Conservation (phyloP, 345 rosid genomes). For the Hibiscus tridactylites region DNA sequence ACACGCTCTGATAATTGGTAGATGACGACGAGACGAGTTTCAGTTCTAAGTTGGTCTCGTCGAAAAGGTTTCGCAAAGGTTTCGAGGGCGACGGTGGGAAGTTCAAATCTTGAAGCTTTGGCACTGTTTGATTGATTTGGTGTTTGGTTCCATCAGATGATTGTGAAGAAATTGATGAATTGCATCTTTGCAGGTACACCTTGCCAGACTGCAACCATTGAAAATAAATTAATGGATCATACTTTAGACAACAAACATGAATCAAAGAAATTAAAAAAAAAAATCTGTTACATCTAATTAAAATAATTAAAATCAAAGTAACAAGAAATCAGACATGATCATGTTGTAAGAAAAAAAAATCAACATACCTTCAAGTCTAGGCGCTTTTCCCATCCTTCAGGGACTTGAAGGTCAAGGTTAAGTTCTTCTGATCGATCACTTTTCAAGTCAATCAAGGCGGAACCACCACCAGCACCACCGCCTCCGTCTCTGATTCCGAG, state of each 20-base stretch:
- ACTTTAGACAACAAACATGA: neutral
- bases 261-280: no score
- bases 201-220: conserved; percentile 68
- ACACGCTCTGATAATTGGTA: conserved; percentile 55
- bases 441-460: neutral
- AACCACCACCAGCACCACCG: conserved; percentile 20
- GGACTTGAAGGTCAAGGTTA: conserved; percentile 86
- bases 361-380: conserved; percentile 69
- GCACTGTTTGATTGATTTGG: conserved; percentile 36
- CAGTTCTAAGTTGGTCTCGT: conserved; percentile 41
- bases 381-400: conserved; percentile 82
- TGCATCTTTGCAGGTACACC: conserved; percentile 64
- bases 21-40: conserved; percentile 27
- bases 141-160: conserved; percentile 26
- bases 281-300: no score
- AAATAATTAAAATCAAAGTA: no score
- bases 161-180: conserved; percentile 35
- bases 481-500: conserved; percentile 22
- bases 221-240: neutral
- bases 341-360: neutral
- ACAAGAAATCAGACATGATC: neutral
- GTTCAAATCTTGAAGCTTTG: conserved; percentile 61
- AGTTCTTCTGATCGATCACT: conserved; percentile 53
- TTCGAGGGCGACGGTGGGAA: conserved; percentile 42
- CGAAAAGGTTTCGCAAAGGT: conserved; percentile 37